A percentile compares a stretch with the other conserved stretches of the same genome.
These are phyloP conservation scores for Withania somnifera DNA, from an alignment of 305 asterid genomes.

Conservation along the genomic window DNA sequence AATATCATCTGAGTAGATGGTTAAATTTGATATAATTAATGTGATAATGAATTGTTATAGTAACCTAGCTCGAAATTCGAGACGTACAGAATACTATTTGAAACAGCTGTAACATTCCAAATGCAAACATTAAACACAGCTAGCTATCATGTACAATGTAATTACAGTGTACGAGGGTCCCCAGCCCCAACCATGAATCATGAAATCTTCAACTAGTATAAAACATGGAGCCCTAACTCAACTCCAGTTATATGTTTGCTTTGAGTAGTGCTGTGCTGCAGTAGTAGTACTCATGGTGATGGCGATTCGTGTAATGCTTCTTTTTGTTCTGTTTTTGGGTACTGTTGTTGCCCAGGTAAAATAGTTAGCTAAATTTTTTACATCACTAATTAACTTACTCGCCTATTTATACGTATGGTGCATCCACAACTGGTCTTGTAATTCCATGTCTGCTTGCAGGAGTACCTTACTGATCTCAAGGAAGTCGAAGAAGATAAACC, in stretches of 20 bases:
- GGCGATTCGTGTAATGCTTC: background rate
- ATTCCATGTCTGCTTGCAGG: background rate
- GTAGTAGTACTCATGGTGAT: background rate
- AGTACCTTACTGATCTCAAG: slow-evolving; percentile 6
- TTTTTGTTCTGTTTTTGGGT: background rate
- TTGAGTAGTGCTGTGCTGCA: too few species aligned
- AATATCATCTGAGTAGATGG: too few species aligned
- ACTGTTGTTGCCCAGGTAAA: background rate
- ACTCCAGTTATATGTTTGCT: too few species aligned
- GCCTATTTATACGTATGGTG: too few species aligned
- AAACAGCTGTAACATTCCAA: background rate
- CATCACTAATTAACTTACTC: background rate
- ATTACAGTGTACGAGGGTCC: too few species aligned
- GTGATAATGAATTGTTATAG: too few species aligned
- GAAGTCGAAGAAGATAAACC: background rate
- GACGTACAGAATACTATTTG: background rate
- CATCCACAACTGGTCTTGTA: background rate
- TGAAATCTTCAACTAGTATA: background rate
- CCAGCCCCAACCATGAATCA: background rate
- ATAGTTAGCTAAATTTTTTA: background rate
- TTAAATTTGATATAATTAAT: too few species aligned
- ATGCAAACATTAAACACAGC: background rate
- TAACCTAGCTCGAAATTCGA: background rate
- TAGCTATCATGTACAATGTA: too few species aligned
- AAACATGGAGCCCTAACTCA: background rate